Evolutionary conservation across 2,329 filamentous ascomycete genomes (phyloP).

Genomic region (Amesomyces nigricolor): DNA sequence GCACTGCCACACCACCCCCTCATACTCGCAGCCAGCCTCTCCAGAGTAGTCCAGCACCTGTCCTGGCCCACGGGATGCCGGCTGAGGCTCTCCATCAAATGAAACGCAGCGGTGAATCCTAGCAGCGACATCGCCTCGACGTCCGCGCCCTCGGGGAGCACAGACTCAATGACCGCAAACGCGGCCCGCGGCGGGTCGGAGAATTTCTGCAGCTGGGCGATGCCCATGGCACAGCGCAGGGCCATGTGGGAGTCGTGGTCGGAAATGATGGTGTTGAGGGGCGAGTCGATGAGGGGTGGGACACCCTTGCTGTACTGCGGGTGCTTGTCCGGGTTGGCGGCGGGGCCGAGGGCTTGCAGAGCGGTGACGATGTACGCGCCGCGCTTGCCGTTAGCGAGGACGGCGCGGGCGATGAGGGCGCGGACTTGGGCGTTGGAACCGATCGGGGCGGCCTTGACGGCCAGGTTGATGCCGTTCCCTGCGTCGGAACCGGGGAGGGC

Average conservation of each 20-base stretch:
- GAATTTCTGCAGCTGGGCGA: constrained; percentile 50
- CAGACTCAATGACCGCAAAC: constrained; percentile 44
- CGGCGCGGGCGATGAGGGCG: constrained; percentile 53
- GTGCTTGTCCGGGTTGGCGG: constrained; percentile 33
- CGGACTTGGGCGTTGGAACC: constrained; percentile 66
- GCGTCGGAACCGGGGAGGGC: constrained; percentile 36
- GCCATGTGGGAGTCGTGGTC: constrained; percentile 51
- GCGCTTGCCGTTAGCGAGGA: constrained; percentile 50
- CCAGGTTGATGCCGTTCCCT: constrained; percentile 56
- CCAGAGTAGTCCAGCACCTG: constrained; percentile 44
- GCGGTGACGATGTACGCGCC: constrained; percentile 52
- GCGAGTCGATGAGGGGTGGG: constrained; percentile 43
- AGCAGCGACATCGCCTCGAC: constrained; percentile 46
- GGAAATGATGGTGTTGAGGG: constrained; percentile 36
- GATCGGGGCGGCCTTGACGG: constrained; percentile 68
- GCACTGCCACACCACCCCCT: constrained; percentile 55
- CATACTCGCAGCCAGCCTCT: constrained; percentile 52
- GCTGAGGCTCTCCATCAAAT: constrained; percentile 50
- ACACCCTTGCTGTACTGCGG: constrained; percentile 28
- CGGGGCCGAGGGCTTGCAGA: constrained; percentile 46
- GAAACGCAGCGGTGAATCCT: constrained; percentile 54
- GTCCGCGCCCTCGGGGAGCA: constrained; percentile 39
- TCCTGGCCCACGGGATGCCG: constrained; percentile 43
- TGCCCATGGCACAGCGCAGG: constrained; percentile 54
- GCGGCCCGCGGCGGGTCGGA: constrained; percentile 39